These are phyloP conservation scores for Cercospora sp. DNA, from an alignment of 2,329 filamentous ascomycete genomes.

Conservation along the genomic window DNA sequence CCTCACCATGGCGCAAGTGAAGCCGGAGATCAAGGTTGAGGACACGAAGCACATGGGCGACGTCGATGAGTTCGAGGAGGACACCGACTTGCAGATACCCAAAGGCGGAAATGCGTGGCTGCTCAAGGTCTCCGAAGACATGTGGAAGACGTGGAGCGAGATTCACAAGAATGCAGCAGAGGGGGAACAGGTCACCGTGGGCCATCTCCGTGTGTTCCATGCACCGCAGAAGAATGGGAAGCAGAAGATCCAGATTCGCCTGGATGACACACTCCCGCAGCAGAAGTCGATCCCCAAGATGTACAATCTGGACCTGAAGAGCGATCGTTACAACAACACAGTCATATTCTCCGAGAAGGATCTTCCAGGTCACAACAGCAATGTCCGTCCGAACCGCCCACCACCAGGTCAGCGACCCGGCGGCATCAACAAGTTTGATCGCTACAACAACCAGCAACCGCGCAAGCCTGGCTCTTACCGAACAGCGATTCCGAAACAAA, in stretches of 20 bases:
- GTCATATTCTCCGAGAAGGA: slow-evolving; percentile 94
- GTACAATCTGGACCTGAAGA: slow-evolving; percentile 75
- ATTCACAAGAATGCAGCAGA: slow-evolving; percentile 66
- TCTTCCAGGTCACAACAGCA: slow-evolving; percentile 60
- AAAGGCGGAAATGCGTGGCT: slow-evolving; percentile 55
- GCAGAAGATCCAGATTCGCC: slow-evolving; percentile 63
- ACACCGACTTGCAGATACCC: slow-evolving; percentile 36
- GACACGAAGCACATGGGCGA: slow-evolving; percentile 29
- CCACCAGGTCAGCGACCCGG: slow-evolving; percentile 22
- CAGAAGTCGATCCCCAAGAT: slow-evolving; percentile 81
- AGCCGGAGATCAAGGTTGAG: slow-evolving; percentile 29
- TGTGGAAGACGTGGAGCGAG: slow-evolving; percentile 77
- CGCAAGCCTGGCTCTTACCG: slow-evolving; percentile 34
- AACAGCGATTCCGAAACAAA: slow-evolving; percentile 63
- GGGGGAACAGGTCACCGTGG: slow-evolving; percentile 64
- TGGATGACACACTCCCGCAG: slow-evolving; percentile 62
- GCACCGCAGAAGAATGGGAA: slow-evolving; percentile 21
- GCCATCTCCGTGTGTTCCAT: slow-evolving; percentile 61
- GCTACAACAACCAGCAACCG: slow-evolving; percentile 24
- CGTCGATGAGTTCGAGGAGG: slow-evolving; percentile 39
- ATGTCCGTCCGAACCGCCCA: slow-evolving; percentile 12
- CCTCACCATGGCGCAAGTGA: slow-evolving; percentile 23
- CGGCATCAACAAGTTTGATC: slow-evolving; percentile 28
- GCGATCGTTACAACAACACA: slow-evolving; percentile 72
- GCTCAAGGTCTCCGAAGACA: slow-evolving; percentile 72